Conservation (phyloP, 768 basidiomycete genomes). For the Trametes sanguinea region DNA sequence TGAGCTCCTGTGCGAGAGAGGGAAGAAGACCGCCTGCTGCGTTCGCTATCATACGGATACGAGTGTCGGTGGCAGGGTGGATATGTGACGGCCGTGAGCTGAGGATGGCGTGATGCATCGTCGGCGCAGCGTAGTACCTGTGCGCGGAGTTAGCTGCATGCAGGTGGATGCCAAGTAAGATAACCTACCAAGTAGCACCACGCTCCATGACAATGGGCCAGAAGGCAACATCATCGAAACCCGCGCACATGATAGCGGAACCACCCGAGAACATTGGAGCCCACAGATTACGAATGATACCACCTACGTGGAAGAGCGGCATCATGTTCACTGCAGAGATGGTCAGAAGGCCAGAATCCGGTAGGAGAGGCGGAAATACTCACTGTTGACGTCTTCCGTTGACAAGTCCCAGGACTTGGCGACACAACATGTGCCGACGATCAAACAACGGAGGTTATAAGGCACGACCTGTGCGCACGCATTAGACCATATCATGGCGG, state of each 20-base stretch:
- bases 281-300: constrained; percentile 18
- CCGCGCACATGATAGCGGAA: constrained; percentile 17
- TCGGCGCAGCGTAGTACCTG: constrained; percentile 55
- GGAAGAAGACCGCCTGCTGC: constrained; percentile 57
- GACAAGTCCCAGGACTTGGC: constrained; percentile 45
- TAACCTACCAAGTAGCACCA: constrained; percentile 53
- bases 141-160: background rate
- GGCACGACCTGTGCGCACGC: constrained; percentile 36
- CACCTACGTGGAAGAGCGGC: constrained; percentile 19
- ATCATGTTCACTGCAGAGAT: constrained; percentile 28
- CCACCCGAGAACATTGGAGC: constrained; percentile 19
- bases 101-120: constrained; percentile 53
- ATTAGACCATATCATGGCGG: background rate
- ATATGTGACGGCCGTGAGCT: constrained; percentile 38
- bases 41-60: constrained; percentile 50
- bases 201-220: constrained; percentile 39
- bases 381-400: constrained; percentile 48
- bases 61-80: constrained; percentile 36
- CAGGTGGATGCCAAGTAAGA: background rate
- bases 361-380: constrained; percentile 16
- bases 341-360: background rate
- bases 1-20: constrained; percentile 50
- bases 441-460: constrained; percentile 43
- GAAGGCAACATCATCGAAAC: constrained; percentile 19
- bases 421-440: constrained; percentile 48